A percentile compares a stretch with the other conserved stretches of the same genome.
phyloP scores from a whole-genome alignment of 345 rosid species.

The Rhizophora apiculata region DNA sequence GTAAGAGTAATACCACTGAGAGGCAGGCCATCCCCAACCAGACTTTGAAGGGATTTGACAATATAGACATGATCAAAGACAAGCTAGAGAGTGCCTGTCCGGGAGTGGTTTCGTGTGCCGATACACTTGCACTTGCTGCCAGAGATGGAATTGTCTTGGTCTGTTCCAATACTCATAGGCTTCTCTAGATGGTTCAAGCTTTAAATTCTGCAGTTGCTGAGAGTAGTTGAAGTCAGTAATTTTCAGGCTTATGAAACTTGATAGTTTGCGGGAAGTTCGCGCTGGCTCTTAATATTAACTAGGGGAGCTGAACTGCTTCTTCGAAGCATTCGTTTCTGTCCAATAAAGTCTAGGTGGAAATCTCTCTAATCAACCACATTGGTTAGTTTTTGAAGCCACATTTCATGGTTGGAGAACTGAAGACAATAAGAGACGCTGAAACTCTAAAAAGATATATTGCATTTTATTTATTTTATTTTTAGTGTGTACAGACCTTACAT shows the following conservation, averaged over 20 bases:
- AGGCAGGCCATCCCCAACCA: slow-evolving; percentile 30
- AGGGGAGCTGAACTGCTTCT: too few relatives aligned
- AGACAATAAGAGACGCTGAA: too few relatives aligned
- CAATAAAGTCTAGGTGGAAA: too few relatives aligned
- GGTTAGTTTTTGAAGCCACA: too few relatives aligned
- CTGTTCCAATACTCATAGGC: neutral
- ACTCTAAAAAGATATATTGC: too few relatives aligned
- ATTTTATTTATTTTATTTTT: too few relatives aligned
- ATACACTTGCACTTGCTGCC: slow-evolving; percentile 35
- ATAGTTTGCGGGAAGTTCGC: neutral
- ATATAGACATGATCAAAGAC: slow-evolving; percentile 27
- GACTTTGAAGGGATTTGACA: slow-evolving; percentile 28
- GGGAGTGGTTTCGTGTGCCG: slow-evolving; percentile 39
- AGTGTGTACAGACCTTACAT: too few relatives aligned
- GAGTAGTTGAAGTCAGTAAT: neutral
- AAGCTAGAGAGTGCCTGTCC: slow-evolving; percentile 36
- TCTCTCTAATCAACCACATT: too few relatives aligned
- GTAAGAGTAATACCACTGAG: slow-evolving; percentile 26
- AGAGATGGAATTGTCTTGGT: slow-evolving; percentile 38
- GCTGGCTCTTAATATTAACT: too few relatives aligned
- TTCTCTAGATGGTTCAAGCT: neutral
- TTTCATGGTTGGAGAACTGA: too few relatives aligned
- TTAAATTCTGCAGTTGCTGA: neutral
- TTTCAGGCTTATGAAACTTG: neutral
- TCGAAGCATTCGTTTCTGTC: too few relatives aligned